Percentiles rank a stretch among this genome's conserved stretches.
These are phyloP conservation scores for Lablab purpureus DNA, from an alignment of 306 rosid species.

Conservation along the genomic window DNA sequence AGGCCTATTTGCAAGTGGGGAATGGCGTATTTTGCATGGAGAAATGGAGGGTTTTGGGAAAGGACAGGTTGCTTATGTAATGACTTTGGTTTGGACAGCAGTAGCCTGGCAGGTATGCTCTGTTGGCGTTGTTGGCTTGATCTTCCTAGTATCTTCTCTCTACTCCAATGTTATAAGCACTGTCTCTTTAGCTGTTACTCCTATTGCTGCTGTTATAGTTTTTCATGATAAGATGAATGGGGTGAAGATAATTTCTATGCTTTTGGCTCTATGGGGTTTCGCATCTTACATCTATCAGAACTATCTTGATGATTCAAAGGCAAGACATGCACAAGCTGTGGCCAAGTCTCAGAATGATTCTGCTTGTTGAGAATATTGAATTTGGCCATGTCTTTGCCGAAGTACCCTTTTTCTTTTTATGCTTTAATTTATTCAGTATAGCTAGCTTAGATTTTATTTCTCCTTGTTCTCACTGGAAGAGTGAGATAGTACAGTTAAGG, in stretches of 20 bases:
- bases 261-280: constrained; percentile 88
- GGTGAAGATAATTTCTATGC: constrained; percentile 84
- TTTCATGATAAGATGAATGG: constrained; percentile 91
- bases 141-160: constrained; percentile 84
- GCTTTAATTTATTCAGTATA: constrained; percentile 7
- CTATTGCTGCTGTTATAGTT: constrained; percentile 76
- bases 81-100: constrained; percentile 82
- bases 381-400: constrained; percentile 4
- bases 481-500: constrained; percentile 27
- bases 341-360: constrained; percentile 47
- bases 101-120: constrained; percentile 91
- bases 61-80: constrained; percentile 70
- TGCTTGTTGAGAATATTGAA: constrained; percentile 43
- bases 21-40: constrained; percentile 73
- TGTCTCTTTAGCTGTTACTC: constrained; percentile 84
- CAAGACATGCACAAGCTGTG: constrained; percentile 46
- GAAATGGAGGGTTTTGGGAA: constrained; percentile 70
- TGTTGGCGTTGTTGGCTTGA: constrained; percentile 90
- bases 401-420: constrained; percentile 8
- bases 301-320: constrained; percentile 71
- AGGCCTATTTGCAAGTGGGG: constrained; percentile 85
- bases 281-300: constrained; percentile 81
- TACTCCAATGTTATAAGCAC: constrained; percentile 95
- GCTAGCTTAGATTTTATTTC: constrained; percentile 2
- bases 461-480: constrained; percentile 2